Conservation (phyloP, 164 flowering plant genomes). For the Euptelea pleiosperma region DNA sequence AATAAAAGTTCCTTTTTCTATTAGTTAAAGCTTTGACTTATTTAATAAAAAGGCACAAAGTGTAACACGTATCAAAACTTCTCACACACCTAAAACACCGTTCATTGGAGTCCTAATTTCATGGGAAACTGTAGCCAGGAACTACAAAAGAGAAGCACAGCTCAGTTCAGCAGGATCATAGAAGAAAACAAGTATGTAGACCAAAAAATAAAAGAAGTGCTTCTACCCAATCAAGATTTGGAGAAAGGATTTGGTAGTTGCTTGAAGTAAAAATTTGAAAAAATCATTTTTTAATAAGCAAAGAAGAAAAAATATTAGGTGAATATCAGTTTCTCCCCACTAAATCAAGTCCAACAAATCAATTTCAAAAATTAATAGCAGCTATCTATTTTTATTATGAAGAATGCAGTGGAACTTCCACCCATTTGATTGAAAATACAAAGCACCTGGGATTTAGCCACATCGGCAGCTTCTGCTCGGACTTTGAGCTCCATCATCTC, state of each 20-base stretch:
- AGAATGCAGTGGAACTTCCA: no score
- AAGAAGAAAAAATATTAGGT: no score
- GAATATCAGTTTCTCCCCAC: not conserved
- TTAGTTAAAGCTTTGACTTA: not conserved
- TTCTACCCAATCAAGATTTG: not conserved
- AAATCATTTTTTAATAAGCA: no score
- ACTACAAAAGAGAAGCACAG: constrained; percentile 44
- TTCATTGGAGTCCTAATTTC: constrained; percentile 98
- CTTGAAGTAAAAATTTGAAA: no score
- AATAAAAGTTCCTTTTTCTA: not conserved
- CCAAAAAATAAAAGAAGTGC: no score
- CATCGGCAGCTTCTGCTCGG: constrained; percentile 98
- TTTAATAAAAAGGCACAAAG: not conserved
- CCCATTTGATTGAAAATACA: not conserved
- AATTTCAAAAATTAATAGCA: no score
- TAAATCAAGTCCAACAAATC: not conserved
- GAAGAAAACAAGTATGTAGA: not conserved
- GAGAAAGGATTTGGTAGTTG: not conserved
- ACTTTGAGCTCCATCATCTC: constrained; percentile 77
- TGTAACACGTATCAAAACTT: constrained; percentile 6
- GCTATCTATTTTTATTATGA: no score
- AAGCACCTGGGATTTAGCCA: constrained; percentile 94
- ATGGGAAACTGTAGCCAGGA: constrained; percentile 95
- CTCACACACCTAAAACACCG: constrained; percentile 76
- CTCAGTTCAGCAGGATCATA: constrained; percentile 7